These are phyloP conservation scores for Tricholoma sp. DNA, from an alignment of 768 basidiomycete genomes.

Conservation along the genomic window DNA sequence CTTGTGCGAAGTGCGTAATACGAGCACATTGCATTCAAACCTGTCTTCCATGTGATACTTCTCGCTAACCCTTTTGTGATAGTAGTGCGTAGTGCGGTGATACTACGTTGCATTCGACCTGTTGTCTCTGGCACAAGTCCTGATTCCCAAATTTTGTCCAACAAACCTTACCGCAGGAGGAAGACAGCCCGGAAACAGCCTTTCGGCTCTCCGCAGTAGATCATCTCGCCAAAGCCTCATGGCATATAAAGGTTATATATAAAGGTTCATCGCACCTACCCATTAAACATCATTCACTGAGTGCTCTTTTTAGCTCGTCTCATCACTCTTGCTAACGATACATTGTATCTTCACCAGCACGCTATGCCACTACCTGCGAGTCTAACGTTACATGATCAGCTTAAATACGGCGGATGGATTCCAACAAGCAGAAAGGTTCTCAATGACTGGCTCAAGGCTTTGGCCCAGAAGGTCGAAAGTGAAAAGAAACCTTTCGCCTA, in stretches of 20 bases:
- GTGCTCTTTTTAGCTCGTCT: not conserved
- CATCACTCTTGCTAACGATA: not conserved
- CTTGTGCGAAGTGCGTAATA: too few species aligned
- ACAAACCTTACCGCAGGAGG: not conserved
- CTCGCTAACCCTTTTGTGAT: too few species aligned
- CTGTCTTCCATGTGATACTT: too few species aligned
- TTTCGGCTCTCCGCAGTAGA: not conserved
- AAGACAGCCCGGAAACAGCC: too few species aligned
- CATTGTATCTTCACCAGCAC: not conserved
- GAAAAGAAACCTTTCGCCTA: not conserved
- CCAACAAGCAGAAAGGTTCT: not conserved
- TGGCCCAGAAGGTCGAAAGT: constrained; percentile 1
- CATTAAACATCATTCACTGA: not conserved
- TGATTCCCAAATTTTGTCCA: too few species aligned
- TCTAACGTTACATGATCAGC: not conserved
- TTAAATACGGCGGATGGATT: not conserved
- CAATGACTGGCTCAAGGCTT: not conserved
- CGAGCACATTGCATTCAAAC: too few species aligned
- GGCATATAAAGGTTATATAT: constrained; percentile 1
- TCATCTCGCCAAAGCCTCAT: not conserved
- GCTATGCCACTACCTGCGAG: not conserved
- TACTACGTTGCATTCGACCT: too few species aligned
- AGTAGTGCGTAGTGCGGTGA: too few species aligned
- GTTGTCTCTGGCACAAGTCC: too few species aligned
- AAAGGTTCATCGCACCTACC: not conserved